phyloP scores from a whole-genome alignment of 2,329 filamentous ascomycete species.

The Trichoderma atroviride region DNA sequence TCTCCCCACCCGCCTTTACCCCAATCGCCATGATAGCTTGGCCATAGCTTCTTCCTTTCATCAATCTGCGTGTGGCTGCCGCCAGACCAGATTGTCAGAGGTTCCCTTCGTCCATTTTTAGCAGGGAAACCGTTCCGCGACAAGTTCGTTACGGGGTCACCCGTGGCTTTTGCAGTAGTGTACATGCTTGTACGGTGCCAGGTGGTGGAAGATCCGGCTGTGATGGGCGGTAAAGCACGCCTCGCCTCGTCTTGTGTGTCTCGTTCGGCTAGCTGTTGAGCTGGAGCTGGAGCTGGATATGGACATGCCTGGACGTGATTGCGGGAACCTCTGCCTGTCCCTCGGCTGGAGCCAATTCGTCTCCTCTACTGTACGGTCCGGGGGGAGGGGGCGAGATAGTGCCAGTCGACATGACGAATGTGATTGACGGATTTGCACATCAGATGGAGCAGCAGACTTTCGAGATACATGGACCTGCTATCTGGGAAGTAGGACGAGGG shows the following conservation, averaged over 20 bases:
- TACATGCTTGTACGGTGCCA: too few species aligned
- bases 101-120: slow-evolving; percentile 23
- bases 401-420: not conserved
- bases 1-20: slow-evolving; percentile 10
- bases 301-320: not conserved
- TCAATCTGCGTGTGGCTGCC: not conserved
- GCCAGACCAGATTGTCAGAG: not conserved
- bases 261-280: slow-evolving; percentile 9
- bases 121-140: not conserved
- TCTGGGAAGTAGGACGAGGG: not conserved
- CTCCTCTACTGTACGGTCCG: not conserved
- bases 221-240: not conserved
- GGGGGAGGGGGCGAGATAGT: not conserved
- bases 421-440: not conserved
- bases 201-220: slow-evolving; percentile 5
- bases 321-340: slow-evolving; percentile 4
- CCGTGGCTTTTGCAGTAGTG: not conserved
- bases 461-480: not conserved
- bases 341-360: not conserved
- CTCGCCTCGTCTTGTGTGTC: not conserved
- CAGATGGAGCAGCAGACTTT: not conserved
- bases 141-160: slow-evolving; percentile 2
- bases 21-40: slow-evolving; percentile 11
- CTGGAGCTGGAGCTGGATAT: not conserved
- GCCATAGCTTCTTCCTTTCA: slow-evolving; percentile 19